phyloP scores from a whole-genome alignment of 2,329 filamentous ascomycete species.

The Pseudopyricularia cyperi region DNA sequence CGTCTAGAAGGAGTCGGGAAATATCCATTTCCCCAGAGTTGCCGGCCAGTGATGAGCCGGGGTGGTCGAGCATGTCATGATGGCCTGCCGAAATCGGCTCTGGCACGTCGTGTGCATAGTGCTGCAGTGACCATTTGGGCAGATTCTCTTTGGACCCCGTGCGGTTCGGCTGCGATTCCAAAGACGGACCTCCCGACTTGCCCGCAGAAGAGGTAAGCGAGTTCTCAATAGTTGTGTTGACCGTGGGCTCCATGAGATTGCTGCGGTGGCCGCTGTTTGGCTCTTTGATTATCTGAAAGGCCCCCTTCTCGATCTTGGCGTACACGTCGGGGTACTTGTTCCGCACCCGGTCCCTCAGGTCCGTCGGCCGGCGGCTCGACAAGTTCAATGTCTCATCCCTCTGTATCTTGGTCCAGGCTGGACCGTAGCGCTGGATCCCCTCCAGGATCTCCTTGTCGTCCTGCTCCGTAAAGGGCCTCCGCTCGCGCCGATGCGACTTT shows the following conservation, averaged over 20 bases:
- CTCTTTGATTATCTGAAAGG: slow-evolving; percentile 29
- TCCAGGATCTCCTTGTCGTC: slow-evolving; percentile 50
- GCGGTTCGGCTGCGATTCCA: slow-evolving; percentile 26
- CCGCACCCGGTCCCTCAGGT: slow-evolving; percentile 48
- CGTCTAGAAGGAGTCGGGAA: slow-evolving; percentile 44
- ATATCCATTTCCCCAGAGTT: slow-evolving; percentile 47
- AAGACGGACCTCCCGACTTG: slow-evolving; percentile 22
- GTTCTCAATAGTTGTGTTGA: slow-evolving; percentile 35
- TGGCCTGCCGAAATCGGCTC: neutral
- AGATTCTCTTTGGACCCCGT: slow-evolving; percentile 33
- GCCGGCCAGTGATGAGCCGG: slow-evolving; percentile 24
- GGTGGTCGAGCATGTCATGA: slow-evolving; percentile 28
- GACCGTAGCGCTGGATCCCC: slow-evolving; percentile 46
- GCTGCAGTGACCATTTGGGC: slow-evolving; percentile 23
- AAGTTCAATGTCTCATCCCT: slow-evolving; percentile 44
- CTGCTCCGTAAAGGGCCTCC: slow-evolving; percentile 47
- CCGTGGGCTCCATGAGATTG: slow-evolving; percentile 35
- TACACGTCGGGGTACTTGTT: slow-evolving; percentile 52
- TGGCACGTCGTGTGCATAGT: neutral
- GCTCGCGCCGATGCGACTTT: slow-evolving; percentile 45
- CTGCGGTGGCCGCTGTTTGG: slow-evolving; percentile 20
- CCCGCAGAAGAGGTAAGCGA: slow-evolving; percentile 22
- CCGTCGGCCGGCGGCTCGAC: slow-evolving; percentile 46
- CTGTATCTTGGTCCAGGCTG: slow-evolving; percentile 54
- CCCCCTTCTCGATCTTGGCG: slow-evolving; percentile 40